Conservation (phyloP, 257 asterid species). For the Apocynum venetum region DNA sequence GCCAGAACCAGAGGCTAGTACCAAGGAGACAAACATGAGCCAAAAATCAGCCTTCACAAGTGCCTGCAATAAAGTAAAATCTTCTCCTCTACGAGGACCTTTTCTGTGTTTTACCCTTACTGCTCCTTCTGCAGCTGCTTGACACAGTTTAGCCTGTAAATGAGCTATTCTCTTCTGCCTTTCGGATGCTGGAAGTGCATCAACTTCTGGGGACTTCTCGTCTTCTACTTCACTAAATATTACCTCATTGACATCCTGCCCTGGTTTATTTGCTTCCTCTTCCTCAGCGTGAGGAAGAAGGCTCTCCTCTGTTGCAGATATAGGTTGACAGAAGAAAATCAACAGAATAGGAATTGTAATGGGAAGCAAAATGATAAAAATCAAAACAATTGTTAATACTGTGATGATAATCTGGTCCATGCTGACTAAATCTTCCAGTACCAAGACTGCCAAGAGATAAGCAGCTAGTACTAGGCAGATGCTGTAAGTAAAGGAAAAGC, state of each 20-base stretch:
- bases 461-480: slow-evolving; percentile 36
- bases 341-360: slow-evolving; percentile 30
- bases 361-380: slow-evolving; percentile 32
- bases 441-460: slow-evolving; percentile 31
- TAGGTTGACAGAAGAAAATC: slow-evolving; percentile 27
- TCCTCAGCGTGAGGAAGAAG: slow-evolving; percentile 28
- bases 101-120: slow-evolving; percentile 33
- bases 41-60: slow-evolving; percentile 46
- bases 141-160: slow-evolving; percentile 38
- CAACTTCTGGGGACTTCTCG: slow-evolving; percentile 33
- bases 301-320: slow-evolving; percentile 25
- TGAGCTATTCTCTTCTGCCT: slow-evolving; percentile 38
- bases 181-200: slow-evolving; percentile 27
- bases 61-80: slow-evolving; percentile 35
- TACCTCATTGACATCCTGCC: slow-evolving; percentile 27
- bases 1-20: slow-evolving; percentile 43
- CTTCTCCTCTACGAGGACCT: slow-evolving; percentile 41
- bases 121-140: slow-evolving; percentile 47
- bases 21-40: slow-evolving; percentile 34
- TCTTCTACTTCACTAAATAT: slow-evolving; percentile 39
- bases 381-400: slow-evolving; percentile 24
- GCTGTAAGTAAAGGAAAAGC: slow-evolving; percentile 32
- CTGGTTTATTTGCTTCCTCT: slow-evolving; percentile 17
- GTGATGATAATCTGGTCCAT: slow-evolving; percentile 22
- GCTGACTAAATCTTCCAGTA: slow-evolving; percentile 29